Evolutionary conservation across 129 eudicot species (phyloP), one percentile per base, ranked within the genome.

Genomic region (Centella asiatica): DNA sequence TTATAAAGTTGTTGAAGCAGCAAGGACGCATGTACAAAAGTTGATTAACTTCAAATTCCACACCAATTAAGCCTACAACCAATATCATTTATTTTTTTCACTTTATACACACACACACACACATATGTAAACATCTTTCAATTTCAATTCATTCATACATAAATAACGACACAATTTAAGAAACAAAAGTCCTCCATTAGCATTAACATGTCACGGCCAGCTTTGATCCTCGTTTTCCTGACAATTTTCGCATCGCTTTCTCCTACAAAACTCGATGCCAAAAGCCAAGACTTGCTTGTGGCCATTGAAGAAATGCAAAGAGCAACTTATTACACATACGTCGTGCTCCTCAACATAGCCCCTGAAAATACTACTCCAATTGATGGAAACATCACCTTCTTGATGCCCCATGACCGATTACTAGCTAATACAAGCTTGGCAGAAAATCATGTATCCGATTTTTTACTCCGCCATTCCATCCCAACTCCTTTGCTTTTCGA

Each of bases 281-380:
- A 42, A 50, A 83, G 62, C 74, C 51, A 37, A 34, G 87, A 81
- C 83, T 47, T 83, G 2, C 28, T 13, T 0, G 57, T 37, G 5
- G 97, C 95, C 52, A 77, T 66, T 0, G 77, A 81, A 57, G 95
- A 90, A 66, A 86, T 90, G 97, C 87, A 83, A 65, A 79, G 70
- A 65, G 93, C 97, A 40, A 86, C 82, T 47, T 81, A 86, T 73
- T 90, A 81, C 74, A 77, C 95, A 19, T 90, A 76, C 34, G 83
- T 86, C 44, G 69, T 79, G 71, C 95, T 90, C 40, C n/a, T 90
- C 36, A 86, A 86, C 81, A 83, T 90, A 89, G 83, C 83, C 44
- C 89, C 87, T 1, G 46, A 82, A 0, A 45, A 73, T 9, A 13
- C 27, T 5, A 14, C 5, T 55, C 39, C 70, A 12, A 62, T 83